Evolutionary conservation across 257 asterid genomes (phyloP), one percentile per base, ranked within the genome.

Genomic region (Ocimum tenuiflorum): DNA sequence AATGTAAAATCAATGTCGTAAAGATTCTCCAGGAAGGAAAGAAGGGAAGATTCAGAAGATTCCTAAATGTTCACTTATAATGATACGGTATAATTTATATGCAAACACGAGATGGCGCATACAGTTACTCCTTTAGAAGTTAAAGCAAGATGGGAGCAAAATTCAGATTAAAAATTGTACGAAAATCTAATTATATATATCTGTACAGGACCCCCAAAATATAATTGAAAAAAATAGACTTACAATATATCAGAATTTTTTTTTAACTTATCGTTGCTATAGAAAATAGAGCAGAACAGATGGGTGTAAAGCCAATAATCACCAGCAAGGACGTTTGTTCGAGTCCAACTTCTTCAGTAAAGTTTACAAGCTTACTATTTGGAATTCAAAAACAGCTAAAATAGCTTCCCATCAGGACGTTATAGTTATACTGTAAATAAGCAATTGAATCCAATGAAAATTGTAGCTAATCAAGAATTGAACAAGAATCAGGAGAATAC

Each of bases 361-460:
- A 14, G 52, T 15, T 49, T 0, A 49, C 55, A 18, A 14, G 55
- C 52, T 14, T 14, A 46, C 23, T 46, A 22, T 14, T 15, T 46
- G 2, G 52, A 15, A 15, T 46, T 14, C 10, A 46, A 46, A 52
- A 35, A 52, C 23, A 15, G 65, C 43, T 11, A n/a, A 22, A 39
- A 54, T 53, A 47, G 48, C 51, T 33, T 58, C 33, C 31, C 56
- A 42, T 15, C 20, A 53, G 35, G 6, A 38, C 31, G n/a, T n/a
- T 38, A n/a, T 20, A 60, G 15, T 63, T 47, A 4, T 27, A 1
- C 31, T 58, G 31, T 52, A 53, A 49, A 7, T 36, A 54, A 39
- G 29, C 38, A 60, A 70, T 14, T 50, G 33, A 54, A 47, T 42
- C 65, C 12, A 42, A 54, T 18, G 33, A 56, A 46, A 57, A 70